A percentile compares a stretch with the other conserved stretches of the same genome.
These are phyloP conservation scores for Paspalum vaginatum DNA, from an alignment of 176 grass and related monocot genomes.

Conservation along the genomic window DNA sequence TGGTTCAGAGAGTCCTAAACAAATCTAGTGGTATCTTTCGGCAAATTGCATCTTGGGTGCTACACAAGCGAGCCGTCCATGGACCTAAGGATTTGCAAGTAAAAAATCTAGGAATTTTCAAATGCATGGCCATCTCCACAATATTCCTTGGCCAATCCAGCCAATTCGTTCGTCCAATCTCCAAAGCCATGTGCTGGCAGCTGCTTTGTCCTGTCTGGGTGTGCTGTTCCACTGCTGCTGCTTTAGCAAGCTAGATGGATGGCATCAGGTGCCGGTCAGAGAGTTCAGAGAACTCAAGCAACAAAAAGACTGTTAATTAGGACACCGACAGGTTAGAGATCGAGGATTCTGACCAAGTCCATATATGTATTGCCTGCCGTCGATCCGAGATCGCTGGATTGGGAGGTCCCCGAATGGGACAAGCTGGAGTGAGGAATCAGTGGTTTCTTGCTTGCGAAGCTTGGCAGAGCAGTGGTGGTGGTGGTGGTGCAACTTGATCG, in stretches of 20 bases:
- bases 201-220: conserved; percentile 9
- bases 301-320: neutral
- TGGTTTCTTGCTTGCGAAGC: conserved; percentile 8
- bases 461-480: neutral
- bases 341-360: neutral
- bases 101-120: conserved; percentile 1
- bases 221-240: neutral
- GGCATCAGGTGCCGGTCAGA: conserved; percentile 35
- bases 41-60: conserved; percentile 2
- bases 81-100: neutral
- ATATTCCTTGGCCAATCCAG: conserved; percentile 3
- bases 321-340: neutral
- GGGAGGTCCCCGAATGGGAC: neutral
- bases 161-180: conserved; percentile 5
- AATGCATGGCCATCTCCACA: neutral
- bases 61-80: neutral
- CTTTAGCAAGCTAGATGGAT: neutral
- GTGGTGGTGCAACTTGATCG: neutral
- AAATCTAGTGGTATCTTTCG: conserved; percentile 21
- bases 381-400: neutral
- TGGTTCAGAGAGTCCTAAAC: conserved; percentile 4
- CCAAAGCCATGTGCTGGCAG: conserved; percentile 40
- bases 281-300: conserved; percentile 26
- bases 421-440: neutral
- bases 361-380: neutral